Percentiles rank a stretch among this genome's conserved stretches.
phyloP scores from a whole-genome alignment of 495 filamentous ascomycete species.

The Podospora pseudoanserina region DNA sequence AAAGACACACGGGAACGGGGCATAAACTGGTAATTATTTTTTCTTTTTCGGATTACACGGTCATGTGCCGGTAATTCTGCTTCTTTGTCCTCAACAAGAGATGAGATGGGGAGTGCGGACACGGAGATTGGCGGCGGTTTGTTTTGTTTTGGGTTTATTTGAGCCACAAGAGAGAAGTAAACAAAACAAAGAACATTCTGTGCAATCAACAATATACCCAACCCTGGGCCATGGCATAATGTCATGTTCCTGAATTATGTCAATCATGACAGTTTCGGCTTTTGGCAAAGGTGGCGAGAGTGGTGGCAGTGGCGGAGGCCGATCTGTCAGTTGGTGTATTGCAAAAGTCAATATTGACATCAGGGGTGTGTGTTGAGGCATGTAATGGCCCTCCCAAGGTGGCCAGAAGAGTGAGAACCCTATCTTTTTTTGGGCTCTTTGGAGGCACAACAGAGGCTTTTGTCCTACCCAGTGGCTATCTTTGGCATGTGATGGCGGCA shows the following conservation, averaged over 20 bases:
- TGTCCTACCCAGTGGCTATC: slow-evolving; percentile 11
- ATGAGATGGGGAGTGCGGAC: background rate
- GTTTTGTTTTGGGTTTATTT: slow-evolving; percentile 14
- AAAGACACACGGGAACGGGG: background rate
- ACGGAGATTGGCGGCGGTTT: slow-evolving; percentile 9
- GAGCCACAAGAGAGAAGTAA: slow-evolving; percentile 12
- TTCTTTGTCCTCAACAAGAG: background rate
- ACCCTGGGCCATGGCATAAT: slow-evolving; percentile 8
- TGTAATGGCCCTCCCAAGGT: background rate
- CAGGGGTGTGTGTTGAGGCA: background rate
- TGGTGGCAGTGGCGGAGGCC: slow-evolving; percentile 1
- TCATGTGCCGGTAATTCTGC: background rate
- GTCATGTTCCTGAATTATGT: background rate
- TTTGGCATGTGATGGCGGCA: slow-evolving; percentile 13
- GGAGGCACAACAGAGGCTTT: slow-evolving; percentile 8
- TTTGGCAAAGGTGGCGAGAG: slow-evolving; percentile 16
- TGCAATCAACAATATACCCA: background rate
- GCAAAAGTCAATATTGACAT: background rate
- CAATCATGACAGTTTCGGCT: slow-evolving; percentile 13
- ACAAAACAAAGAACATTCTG: slow-evolving; percentile 12
- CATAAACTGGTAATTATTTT: slow-evolving; percentile 4
- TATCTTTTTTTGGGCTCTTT: slow-evolving; percentile 5
- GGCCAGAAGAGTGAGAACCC: background rate
- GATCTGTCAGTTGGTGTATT: background rate
- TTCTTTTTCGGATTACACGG: slow-evolving; percentile 1